These are phyloP conservation scores for Collybiopsis confluens DNA, from an alignment of 768 basidiomycete species.

Conservation along the genomic window DNA sequence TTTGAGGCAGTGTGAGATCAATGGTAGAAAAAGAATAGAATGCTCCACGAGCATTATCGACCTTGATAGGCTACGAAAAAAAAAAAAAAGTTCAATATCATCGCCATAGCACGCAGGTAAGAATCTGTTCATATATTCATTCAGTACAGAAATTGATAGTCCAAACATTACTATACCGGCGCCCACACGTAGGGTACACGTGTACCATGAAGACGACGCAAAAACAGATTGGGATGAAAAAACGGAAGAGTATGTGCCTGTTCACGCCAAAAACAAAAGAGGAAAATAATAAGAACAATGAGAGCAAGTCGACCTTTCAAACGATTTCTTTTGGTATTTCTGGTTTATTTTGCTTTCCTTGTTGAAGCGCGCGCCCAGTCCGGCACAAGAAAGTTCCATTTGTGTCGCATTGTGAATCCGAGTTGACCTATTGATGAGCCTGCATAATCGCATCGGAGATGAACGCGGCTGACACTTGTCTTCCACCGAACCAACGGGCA, in stretches of 20 bases:
- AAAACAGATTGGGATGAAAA: constrained; percentile 2
- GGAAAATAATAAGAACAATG: constrained; percentile 1
- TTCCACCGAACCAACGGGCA: constrained; percentile 95
- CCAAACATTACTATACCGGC: constrained; percentile 7
- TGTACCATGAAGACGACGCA: constrained; percentile 2
- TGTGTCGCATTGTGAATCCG: too few species aligned
- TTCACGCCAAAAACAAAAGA: constrained; percentile 1
- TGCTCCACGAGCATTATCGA: too few species aligned
- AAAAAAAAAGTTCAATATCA: neutral
- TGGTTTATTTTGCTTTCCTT: neutral
- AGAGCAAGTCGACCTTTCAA: neutral
- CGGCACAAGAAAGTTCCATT: neutral
- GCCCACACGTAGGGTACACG: neutral
- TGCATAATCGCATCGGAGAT: constrained; percentile 94
- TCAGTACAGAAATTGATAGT: constrained; percentile 2
- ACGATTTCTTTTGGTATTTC: neutral
- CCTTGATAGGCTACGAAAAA: too few species aligned
- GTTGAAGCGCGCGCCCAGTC: too few species aligned
- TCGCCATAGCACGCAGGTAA: neutral
- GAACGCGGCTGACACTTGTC: constrained; percentile 80
- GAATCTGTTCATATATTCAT: constrained; percentile 7
- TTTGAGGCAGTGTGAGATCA: neutral
- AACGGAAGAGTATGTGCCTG: constrained; percentile 3
- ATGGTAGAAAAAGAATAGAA: too few species aligned
- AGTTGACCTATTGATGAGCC: constrained; percentile 64